Evolutionary conservation across 1,284 basidiomycete species (phyloP), one percentile per base, ranked within the genome.

Genomic region (Ceratobasidium sp.): DNA sequence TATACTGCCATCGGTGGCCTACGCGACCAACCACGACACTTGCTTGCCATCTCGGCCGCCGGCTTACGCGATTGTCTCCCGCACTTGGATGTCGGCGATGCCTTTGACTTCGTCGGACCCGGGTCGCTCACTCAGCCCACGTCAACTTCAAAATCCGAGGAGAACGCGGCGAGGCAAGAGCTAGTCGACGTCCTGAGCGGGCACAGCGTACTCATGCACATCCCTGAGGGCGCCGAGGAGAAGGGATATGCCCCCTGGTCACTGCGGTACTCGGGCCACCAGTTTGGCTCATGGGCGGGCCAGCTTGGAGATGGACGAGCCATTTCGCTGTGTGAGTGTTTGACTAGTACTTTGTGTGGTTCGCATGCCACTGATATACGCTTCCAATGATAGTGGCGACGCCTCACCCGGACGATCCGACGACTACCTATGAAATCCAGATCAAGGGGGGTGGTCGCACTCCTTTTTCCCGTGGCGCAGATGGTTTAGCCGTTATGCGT

Each of bases 231-330:
- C 25, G 81, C 77, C 79, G 23, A 75, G 5, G 72, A 77, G 71
- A 80, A 82, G 12, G 83, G 83, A 1, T 95, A 94, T 77, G 91
- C 90, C 0, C 94, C 95, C 0, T 97, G 94, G 92, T 89, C 92
- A 8, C 83, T 94, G 36, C 84, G 94, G 36, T 98, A 97, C 78
- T 90, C 88, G 76, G 92, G 94, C 0, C 93, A 95, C 79, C 96
- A 98, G 79, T 98, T 98, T 77, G 96, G 95, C 0, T 81, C 79
- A 4, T 98, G 92, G 91, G 96, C 96, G 1, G 95, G 95, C n/a
- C 96, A 98, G 80, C 85, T 99, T 2, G 96, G 96, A 9, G 96
- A 99, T 78, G 96, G 96, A 0, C 86, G 96, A 16, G 96, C 96
- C 0, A 92, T 95, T 36, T 92, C 92, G 9, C 86, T 99, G 64